These are phyloP conservation scores for Epichloe brachyelytri DNA, from an alignment of 2,329 filamentous ascomycete species.

Conservation along the genomic window DNA sequence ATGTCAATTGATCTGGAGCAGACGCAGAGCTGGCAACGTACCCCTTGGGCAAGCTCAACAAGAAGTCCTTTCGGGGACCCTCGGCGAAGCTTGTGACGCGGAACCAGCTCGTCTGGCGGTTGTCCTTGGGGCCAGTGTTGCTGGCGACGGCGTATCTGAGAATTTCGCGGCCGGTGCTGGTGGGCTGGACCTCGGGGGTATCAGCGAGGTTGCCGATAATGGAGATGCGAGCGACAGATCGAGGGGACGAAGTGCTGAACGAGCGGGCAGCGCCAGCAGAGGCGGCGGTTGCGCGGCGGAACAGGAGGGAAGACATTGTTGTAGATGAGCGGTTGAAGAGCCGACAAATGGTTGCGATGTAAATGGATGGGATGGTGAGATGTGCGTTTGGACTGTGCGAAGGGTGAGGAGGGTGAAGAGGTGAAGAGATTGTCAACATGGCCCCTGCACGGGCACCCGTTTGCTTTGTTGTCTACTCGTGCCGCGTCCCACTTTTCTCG, in stretches of 20 bases:
- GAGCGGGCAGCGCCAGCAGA: constrained; percentile 43
- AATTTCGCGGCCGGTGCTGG: constrained; percentile 58
- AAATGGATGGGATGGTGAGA: background rate
- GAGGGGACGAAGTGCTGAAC: constrained; percentile 61
- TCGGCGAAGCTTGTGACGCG: constrained; percentile 61
- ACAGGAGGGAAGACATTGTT: constrained; percentile 35
- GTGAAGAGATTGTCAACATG: background rate
- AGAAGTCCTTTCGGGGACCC: constrained; percentile 55
- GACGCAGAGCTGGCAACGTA: constrained; percentile 33
- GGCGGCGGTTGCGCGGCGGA: constrained; percentile 38
- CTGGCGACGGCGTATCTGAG: constrained; percentile 68
- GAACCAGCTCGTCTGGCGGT: constrained; percentile 77
- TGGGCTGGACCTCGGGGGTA: constrained; percentile 61
- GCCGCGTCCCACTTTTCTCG: no score
- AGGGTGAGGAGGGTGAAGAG: background rate
- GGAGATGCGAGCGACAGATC: constrained; percentile 64
- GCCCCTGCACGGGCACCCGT: no score
- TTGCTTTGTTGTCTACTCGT: no score
- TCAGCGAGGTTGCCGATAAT: constrained; percentile 76
- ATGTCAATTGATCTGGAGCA: background rate
- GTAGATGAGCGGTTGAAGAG: background rate
- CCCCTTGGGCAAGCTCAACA: constrained; percentile 73
- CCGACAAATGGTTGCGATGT: background rate
- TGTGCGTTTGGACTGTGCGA: background rate
- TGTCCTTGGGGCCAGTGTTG: constrained; percentile 51